Percentiles rank a stretch among this genome's conserved stretches.
These are phyloP conservation scores for Ceratocystiopsis sp. DNA, from an alignment of 2,329 filamentous ascomycete species.

Conservation along the genomic window DNA sequence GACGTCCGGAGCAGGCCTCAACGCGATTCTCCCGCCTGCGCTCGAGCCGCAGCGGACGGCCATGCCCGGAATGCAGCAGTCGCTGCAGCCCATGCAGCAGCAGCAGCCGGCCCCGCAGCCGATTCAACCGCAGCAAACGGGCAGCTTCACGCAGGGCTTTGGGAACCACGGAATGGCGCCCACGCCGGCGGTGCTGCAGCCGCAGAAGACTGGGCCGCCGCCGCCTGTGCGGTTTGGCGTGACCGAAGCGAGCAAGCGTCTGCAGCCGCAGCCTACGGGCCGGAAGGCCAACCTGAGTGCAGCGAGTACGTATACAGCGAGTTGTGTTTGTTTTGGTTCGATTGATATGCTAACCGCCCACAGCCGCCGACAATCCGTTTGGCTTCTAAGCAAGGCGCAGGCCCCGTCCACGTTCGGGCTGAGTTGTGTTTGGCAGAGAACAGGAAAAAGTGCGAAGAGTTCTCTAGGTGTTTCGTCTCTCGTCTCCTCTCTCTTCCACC, in stretches of 20 bases:
- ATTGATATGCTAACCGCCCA: conserved; percentile 5
- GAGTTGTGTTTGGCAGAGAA: background rate
- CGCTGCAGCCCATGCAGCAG: conserved; percentile 17
- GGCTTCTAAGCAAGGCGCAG: conserved; percentile 11
- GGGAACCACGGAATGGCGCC: conserved; percentile 22
- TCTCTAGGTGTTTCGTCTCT: background rate
- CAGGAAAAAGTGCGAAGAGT: too few species aligned
- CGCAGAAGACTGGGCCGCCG: conserved; percentile 71
- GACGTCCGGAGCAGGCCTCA: conserved; percentile 24
- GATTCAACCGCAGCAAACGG: conserved; percentile 61
- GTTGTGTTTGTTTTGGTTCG: background rate
- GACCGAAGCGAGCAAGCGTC: conserved; percentile 51
- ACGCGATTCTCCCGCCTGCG: conserved; percentile 40
- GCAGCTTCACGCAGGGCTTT: conserved; percentile 30
- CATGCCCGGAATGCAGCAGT: conserved; percentile 21
- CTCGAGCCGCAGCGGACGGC: conserved; percentile 44
- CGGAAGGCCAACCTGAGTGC: conserved; percentile 77
- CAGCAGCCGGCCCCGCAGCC: conserved; percentile 42
- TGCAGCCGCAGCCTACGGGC: conserved; percentile 75
- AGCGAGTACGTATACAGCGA: conserved; percentile 64
- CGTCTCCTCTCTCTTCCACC: background rate
- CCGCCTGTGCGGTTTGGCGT: conserved; percentile 84
- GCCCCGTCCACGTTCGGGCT: too few species aligned
- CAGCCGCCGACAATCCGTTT: conserved; percentile 17
- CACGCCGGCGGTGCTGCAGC: conserved; percentile 42